Conservation (phyloP, 495 filamentous ascomycete genomes). For the Xylaria acuta region DNA sequence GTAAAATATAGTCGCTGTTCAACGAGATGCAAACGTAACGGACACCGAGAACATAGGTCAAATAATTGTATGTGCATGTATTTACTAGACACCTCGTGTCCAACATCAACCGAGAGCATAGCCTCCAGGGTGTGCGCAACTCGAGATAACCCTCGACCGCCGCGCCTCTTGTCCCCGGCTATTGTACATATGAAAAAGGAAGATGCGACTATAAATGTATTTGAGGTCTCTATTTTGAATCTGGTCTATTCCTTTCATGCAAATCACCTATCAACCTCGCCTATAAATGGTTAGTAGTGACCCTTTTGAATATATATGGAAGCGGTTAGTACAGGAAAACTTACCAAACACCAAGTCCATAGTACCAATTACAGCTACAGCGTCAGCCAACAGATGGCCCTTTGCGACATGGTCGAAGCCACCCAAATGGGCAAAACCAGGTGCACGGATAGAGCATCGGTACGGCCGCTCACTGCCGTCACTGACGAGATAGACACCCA, state of each 20-base stretch:
- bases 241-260: slow-evolving; percentile 27
- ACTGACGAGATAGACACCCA: slow-evolving; percentile 97
- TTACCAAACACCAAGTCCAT: slow-evolving; percentile 81
- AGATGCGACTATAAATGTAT: slow-evolving; percentile 21
- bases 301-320: not conserved
- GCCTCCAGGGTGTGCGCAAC: slow-evolving; percentile 13
- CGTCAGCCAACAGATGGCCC: slow-evolving; percentile 95
- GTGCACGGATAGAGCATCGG: slow-evolving; percentile 95
- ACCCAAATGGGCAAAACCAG: slow-evolving; percentile 93
- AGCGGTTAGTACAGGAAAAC: slow-evolving; percentile 28
- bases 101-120: slow-evolving; percentile 7
- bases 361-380: slow-evolving; percentile 94
- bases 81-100: slow-evolving; percentile 32
- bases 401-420: slow-evolving; percentile 92
- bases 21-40: not conserved
- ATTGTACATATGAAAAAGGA: slow-evolving; percentile 38
- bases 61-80: slow-evolving; percentile 29
- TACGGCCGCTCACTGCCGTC: slow-evolving; percentile 97
- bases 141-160: slow-evolving; percentile 6
- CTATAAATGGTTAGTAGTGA: slow-evolving; percentile 38
- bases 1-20: not conserved
- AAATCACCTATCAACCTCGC: slow-evolving; percentile 58
- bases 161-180: slow-evolving; percentile 28
- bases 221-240: slow-evolving; percentile 25
- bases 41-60: slow-evolving; percentile 6